Conservation (phyloP, 352 stramenopile species). For the Aphanomyces cochlioides region DNA sequence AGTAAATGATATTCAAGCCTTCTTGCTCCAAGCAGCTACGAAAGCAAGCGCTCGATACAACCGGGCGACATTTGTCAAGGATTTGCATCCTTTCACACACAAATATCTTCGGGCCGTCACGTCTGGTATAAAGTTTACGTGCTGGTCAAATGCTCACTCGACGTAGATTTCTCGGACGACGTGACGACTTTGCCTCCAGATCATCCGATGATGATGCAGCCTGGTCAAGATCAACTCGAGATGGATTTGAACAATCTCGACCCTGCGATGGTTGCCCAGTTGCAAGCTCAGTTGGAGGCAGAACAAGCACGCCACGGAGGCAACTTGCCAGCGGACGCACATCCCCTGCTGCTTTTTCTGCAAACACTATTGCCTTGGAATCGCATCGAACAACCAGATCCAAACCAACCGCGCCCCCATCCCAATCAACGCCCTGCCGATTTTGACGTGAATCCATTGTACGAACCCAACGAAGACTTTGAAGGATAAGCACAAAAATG, state of each 20-base stretch:
- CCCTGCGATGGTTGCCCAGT: slow-evolving; percentile 32
- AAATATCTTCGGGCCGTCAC: slow-evolving; percentile 70
- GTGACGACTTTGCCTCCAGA: slow-evolving; percentile 79
- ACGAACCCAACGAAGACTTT: slow-evolving; percentile 3
- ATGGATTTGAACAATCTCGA: slow-evolving; percentile 42
- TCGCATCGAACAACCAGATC: slow-evolving; percentile 44
- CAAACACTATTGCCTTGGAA: slow-evolving; percentile 85
- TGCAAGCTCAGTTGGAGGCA: slow-evolving; percentile 59
- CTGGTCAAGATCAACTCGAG: slow-evolving; percentile 45
- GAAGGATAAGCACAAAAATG: no score
- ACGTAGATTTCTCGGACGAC: slow-evolving; percentile 79
- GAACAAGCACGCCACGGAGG: slow-evolving; percentile 33
- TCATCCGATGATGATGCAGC: slow-evolving; percentile 76
- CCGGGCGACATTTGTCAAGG: slow-evolving; percentile 46
- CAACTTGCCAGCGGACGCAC: slow-evolving; percentile 70
- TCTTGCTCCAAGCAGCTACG: slow-evolving; percentile 61
- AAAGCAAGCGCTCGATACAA: slow-evolving; percentile 49
- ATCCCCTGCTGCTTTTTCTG: slow-evolving; percentile 79
- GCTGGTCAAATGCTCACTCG: not conserved
- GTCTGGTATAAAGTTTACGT: slow-evolving; percentile 40
- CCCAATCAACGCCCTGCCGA: slow-evolving; percentile 4
- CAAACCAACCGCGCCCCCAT: not conserved
- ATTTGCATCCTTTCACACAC: slow-evolving; percentile 52
- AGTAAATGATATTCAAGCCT: slow-evolving; percentile 68
- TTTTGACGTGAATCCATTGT: slow-evolving; percentile 11